Conservation (phyloP, 345 rosid genomes). For the Luvunga scandens region DNA sequence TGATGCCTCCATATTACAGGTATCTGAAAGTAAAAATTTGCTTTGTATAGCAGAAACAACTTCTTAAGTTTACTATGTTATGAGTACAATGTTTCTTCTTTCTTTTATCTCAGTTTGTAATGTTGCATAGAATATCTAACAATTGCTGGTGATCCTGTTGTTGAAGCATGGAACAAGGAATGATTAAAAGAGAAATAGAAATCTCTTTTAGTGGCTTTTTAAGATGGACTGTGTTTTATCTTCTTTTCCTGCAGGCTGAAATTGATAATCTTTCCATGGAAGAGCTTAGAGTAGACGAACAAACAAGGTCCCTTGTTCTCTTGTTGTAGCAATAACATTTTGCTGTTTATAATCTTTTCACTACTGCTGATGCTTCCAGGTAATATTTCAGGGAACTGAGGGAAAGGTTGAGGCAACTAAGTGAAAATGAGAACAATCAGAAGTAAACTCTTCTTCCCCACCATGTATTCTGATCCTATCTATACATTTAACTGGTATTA, state of each 20-base stretch:
- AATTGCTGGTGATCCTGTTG: not conserved
- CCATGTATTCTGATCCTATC: not conserved
- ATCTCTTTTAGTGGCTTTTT: not conserved
- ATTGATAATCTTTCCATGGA: conserved; percentile 64
- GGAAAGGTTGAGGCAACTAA: conserved; percentile 66
- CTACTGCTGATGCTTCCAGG: conserved; percentile 32
- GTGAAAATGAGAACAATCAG: conserved; percentile 77
- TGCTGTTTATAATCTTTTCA: conserved; percentile 19
- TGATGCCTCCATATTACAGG: conserved; percentile 67
- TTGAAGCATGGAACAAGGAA: not conserved
- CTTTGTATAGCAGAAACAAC: not conserved
- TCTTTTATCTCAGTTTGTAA: conserved; percentile 3
- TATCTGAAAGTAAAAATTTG: conserved; percentile 20
- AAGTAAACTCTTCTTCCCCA: conserved; percentile 43
- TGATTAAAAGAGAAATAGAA: not conserved
- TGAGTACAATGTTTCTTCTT: not conserved
- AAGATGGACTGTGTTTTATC: conserved; percentile 13
- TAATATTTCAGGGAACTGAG: conserved; percentile 68
- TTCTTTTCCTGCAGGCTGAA: conserved; percentile 59
- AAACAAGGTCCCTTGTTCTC: conserved; percentile 63
- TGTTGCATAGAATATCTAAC: not conserved
- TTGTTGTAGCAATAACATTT: conserved; percentile 14
- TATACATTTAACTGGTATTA: not conserved
- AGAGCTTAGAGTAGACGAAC: conserved; percentile 71
- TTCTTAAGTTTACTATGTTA: not conserved